Base-by-base conservation (phyloP, 805 yeast genomes). In the Candida manassasensis region DNA sequence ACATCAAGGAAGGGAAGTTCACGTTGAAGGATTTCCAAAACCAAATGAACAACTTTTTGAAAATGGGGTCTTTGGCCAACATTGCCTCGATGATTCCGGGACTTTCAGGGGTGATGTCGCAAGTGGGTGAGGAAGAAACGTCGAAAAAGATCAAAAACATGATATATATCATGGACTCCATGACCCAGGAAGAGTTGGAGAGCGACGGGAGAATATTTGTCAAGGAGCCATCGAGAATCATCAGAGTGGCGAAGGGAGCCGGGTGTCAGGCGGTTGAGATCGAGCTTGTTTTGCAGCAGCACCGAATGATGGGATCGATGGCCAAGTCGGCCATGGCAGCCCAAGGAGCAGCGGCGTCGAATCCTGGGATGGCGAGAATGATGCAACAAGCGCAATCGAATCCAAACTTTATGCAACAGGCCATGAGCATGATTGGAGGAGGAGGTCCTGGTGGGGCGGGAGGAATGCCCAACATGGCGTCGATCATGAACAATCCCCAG, bases 81-180 rank as follows among this genome's bases (percentile, higher is more conserved):
- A 86, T 90, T 43, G 96, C 97, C 3, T 77, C 83, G 36, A 90
- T 90, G 97, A 79, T 90, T 40, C 98, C 98, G 0, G 86, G 96
- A 52, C 76, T 88, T 63, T 77, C 89, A 24, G 79, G 77, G 46
- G 72, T 90, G 71, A 81, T 90, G 75, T 78, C 73, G 35, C 90
- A 85, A 57, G 79, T 86, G 29, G 93, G 95, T 18, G 97, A 88
- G 55, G 96, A 87, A 49, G 97, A 93, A 50, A 81, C 96, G 0
- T 76, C 86, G n/a, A 72, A 75, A 37, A 74, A 82, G 52, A 71
- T 90, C 66, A 90, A 89, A 56, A 73, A 81, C 44, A 87, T 90
- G 94, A 80, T 90, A 30, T 89, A 76, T 51, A 81, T 90, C 19
- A 76, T 90, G 84, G 98, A 90, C 58, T 87, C 97, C 2, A 90